A percentile compares a stretch with the other conserved stretches of the same genome.
Conservation (phyloP, 2,329 filamentous ascomycete genomes). For the Calonectria ilicicola region DNA sequence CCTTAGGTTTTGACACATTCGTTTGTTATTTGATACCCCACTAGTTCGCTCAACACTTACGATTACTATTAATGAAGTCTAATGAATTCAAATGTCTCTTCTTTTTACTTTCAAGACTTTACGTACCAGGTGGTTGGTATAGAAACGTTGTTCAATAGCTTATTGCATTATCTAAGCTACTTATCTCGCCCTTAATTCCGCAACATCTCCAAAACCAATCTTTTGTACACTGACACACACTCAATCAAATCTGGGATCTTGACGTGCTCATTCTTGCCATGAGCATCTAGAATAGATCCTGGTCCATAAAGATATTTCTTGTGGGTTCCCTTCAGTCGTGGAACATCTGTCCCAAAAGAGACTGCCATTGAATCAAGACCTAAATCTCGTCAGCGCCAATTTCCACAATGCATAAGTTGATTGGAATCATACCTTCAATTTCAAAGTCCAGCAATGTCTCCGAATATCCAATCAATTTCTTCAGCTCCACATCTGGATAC, state of each 20-base stretch:
- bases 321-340: constrained; percentile 28
- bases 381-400: not conserved
- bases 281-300: constrained; percentile 33
- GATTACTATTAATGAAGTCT: not conserved
- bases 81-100: not conserved
- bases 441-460: constrained; percentile 53
- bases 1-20: not conserved
- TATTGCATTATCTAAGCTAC: too few species aligned
- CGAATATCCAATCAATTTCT: constrained; percentile 51
- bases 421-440: constrained; percentile 43
- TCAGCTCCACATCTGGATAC: constrained; percentile 49
- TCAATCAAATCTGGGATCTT: constrained; percentile 26
- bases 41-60: not conserved
- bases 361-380: constrained; percentile 28
- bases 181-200: not conserved
- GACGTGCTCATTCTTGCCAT: constrained; percentile 32
- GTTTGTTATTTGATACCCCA: constrained; percentile 1
- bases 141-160: not conserved
- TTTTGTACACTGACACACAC: constrained; percentile 30
- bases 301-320: constrained; percentile 35
- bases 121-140: too few species aligned
- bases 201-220: constrained; percentile 21
- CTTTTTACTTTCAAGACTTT: not conserved
- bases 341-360: constrained; percentile 33
- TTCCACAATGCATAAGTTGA: not conserved